Base-by-base conservation (phyloP, 2,329 filamentous ascomycete species). In the Alternaria gaisen region DNA sequence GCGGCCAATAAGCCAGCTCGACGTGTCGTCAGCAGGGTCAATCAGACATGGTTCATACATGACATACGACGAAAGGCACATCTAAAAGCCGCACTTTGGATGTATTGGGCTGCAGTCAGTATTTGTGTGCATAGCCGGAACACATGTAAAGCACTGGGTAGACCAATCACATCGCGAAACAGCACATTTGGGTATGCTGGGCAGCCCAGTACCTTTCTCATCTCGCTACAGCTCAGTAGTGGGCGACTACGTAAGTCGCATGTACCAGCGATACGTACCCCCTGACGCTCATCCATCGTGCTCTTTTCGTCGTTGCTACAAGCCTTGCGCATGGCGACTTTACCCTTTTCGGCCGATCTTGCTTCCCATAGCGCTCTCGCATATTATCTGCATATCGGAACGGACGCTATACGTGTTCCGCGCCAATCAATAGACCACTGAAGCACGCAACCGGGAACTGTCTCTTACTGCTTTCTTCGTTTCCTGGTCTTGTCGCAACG, bases 111-210 rank as follows among this genome's bases (percentile, higher is more conserved):
- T 66, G 56, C 65, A 70, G 65, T 58, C 61, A 67, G 65, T 69
- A 72, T 68, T 64, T 71, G 62, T 70, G 67, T 73, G 70, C 73
- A 73, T 75, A 69, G 65, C 67, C 71, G 72, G 68, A 61, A 77
- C 72, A 69, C 53, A 69, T 65, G 69, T 68, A 72, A 70, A 69
- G 71, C 70, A 70, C 56, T 53, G 53, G 26, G 51, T 54, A 44
- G 55, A 65, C 76, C 75, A 78, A 78, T 78, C 66, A 74, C 55
- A 67, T 51, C 52, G 46, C 46, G 28, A 51, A 71, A 72, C 65
- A 56, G 61, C 66, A 53, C 63, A 44, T 70, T 57, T 59, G 66
- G 63, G 56, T 62, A 41, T 57, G 24, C 61, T 69, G 63, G 61
- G 66, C 71, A 64, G 53, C 57, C 63, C 58, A 59, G 65, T 66